Conservation (phyloP, 208 protist species). For the Leishmania tropica region DNA sequence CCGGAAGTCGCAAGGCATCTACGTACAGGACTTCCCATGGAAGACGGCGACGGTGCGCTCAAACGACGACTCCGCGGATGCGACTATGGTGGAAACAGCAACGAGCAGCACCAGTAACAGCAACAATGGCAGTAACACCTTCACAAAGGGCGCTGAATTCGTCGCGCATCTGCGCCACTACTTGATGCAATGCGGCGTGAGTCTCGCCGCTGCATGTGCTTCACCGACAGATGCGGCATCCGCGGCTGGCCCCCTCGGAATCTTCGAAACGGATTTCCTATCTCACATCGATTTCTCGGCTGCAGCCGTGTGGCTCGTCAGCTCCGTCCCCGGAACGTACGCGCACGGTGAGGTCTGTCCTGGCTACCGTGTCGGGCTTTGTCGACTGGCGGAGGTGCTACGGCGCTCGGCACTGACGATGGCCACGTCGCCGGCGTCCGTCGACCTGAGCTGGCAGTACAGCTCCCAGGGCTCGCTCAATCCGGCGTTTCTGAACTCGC, state of each 20-base stretch:
- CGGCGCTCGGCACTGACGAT: slow-evolving; percentile 1
- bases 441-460: slow-evolving; percentile 81
- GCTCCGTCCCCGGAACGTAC: slow-evolving; percentile 67
- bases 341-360: slow-evolving; percentile 17
- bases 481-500: slow-evolving; percentile 43
- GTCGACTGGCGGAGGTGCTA: slow-evolving; percentile 35
- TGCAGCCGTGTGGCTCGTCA: slow-evolving; percentile 61
- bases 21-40: slow-evolving; percentile 84
- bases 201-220: slow-evolving; percentile 1
- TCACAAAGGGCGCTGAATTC: slow-evolving; percentile 38
- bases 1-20: slow-evolving; percentile 76
- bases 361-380: slow-evolving; percentile 40
- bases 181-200: slow-evolving; percentile 18
- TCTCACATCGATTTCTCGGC: slow-evolving; percentile 62
- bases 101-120: neutral
- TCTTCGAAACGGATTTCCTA: slow-evolving; percentile 45
- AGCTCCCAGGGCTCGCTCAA: slow-evolving; percentile 77
- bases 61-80: neutral
- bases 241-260: slow-evolving; percentile 17
- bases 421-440: neutral
- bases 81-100: neutral
- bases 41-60: neutral
- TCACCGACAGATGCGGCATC: slow-evolving; percentile 5
- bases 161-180: slow-evolving; percentile 43
- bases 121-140: neutral